A percentile compares a stretch with the other conserved stretches of the same genome.
Conservation (phyloP, 164 flowering plant species). For the Aristolochia contorta region DNA sequence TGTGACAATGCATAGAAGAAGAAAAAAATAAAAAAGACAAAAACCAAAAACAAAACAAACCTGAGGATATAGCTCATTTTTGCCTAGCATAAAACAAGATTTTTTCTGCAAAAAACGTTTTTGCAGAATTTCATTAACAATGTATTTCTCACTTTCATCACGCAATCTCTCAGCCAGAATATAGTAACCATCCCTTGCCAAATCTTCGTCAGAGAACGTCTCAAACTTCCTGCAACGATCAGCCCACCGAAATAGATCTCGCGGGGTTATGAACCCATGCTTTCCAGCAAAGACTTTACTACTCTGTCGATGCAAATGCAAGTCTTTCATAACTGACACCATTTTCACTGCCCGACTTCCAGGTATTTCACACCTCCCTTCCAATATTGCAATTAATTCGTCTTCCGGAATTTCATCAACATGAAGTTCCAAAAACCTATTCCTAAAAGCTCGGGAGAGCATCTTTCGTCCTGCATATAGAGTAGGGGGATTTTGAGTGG, state of each 20-base stretch:
- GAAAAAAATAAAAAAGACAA: no score
- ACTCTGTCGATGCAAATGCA: constrained; percentile 79
- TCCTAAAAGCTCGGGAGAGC: constrained; percentile 95
- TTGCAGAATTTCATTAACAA: constrained; percentile 68
- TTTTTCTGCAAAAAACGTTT: constrained; percentile 22
- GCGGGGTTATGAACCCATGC: constrained; percentile 92
- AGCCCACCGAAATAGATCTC: constrained; percentile 98
- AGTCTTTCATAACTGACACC: constrained; percentile 93
- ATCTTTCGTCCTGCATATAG: constrained; percentile 92
- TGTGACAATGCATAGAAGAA: background rate
- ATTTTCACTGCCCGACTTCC: constrained; percentile 60
- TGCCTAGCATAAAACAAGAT: constrained; percentile 32
- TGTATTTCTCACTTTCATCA: constrained; percentile 56
- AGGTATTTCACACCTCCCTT: constrained; percentile 54
- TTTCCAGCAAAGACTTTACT: constrained; percentile 95
- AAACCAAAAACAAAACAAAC: constrained; percentile 27
- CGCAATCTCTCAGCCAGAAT: constrained; percentile 82
- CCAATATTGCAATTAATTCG: constrained; percentile 61
- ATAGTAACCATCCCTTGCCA: constrained; percentile 81
- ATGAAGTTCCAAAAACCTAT: constrained; percentile 94
- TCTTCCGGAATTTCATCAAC: constrained; percentile 91
- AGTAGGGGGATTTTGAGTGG: constrained; percentile 96
- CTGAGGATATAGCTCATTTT: constrained; percentile 45
- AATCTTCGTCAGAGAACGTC: constrained; percentile 45
- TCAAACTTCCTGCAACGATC: constrained; percentile 53